phyloP scores from a whole-genome alignment of 169 alveolate genomes.

The Blepharisma undulans region DNA sequence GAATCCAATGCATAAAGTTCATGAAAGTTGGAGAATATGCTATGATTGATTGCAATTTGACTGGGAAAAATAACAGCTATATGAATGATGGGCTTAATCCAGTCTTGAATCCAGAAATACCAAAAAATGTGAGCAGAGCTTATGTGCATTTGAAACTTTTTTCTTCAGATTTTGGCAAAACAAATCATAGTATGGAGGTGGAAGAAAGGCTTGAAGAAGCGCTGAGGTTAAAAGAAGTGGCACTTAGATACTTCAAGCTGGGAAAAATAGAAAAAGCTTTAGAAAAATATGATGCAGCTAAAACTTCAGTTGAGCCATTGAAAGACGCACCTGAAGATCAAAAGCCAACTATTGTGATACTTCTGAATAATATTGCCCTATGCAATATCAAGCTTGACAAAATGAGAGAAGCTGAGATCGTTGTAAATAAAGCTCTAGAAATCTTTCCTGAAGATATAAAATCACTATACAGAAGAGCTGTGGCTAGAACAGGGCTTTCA shows the following conservation, averaged over 20 bases:
- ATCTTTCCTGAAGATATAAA: neutral
- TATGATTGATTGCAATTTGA: neutral
- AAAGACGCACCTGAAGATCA: neutral
- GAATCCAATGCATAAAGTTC: neutral
- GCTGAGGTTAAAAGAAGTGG: slow-evolving; percentile 20
- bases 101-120: neutral
- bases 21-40: slow-evolving; percentile 1
- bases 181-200: neutral
- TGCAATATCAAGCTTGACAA: slow-evolving; percentile 1
- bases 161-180: slow-evolving; percentile 33
- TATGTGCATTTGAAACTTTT: neutral
- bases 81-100: slow-evolving; percentile 31
- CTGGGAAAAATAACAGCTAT: neutral
- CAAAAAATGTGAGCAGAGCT: neutral
- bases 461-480: slow-evolving; percentile 28
- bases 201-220: slow-evolving; percentile 28
- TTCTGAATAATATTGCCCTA: neutral
- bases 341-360: neutral
- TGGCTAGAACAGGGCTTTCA: neutral
- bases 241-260: neutral
- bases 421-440: slow-evolving; percentile 33
- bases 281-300: slow-evolving; percentile 25
- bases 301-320: neutral
- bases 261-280: slow-evolving; percentile 28
- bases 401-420: slow-evolving; percentile 13